Evolutionary conservation across 345 rosid species (phyloP).

Genomic region (Hirschfeldia incana): DNA sequence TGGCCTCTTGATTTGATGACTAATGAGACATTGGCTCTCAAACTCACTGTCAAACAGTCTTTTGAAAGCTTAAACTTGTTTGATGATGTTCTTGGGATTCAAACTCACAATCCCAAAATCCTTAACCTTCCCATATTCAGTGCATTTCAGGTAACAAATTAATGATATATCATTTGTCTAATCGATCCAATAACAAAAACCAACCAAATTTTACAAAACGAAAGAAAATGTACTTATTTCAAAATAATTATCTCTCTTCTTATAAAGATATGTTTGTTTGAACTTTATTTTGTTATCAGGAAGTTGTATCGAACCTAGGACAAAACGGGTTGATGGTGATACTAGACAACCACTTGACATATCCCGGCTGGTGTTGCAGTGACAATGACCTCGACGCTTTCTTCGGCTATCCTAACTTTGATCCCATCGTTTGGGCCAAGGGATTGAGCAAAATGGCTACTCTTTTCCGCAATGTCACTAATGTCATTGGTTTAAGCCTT

Average conservation of each 20-base stretch:
- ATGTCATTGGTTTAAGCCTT: conserved; percentile 78
- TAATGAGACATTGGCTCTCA: conserved; percentile 47
- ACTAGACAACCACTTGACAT: conserved; percentile 76
- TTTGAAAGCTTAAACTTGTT: conserved; percentile 56
- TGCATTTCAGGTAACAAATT: conserved; percentile 62
- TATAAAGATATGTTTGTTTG: background rate
- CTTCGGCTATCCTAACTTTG: conserved; percentile 73
- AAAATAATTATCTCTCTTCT: background rate
- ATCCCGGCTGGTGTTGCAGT: conserved; percentile 88
- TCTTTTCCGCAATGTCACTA: conserved; percentile 51
- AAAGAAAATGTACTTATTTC: background rate
- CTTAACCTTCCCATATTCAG: conserved; percentile 61
- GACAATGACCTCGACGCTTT: conserved; percentile 72
- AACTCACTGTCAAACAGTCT: conserved; percentile 57
- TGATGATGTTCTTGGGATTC: conserved; percentile 60
- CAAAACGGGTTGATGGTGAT: conserved; percentile 70
- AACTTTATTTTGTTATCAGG: conserved; percentile 41
- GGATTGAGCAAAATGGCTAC: conserved; percentile 72
- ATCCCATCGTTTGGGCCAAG: conserved; percentile 62
- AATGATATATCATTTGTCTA: background rate
- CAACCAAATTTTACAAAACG: background rate
- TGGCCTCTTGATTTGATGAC: conserved; percentile 69
- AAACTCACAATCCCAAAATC: conserved; percentile 68
- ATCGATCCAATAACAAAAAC: background rate
- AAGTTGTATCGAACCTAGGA: conserved; percentile 68